Evolutionary conservation across 1,284 basidiomycete species (phyloP), one percentile per base, ranked within the genome.

Genomic region (Neolentinus lepideus): DNA sequence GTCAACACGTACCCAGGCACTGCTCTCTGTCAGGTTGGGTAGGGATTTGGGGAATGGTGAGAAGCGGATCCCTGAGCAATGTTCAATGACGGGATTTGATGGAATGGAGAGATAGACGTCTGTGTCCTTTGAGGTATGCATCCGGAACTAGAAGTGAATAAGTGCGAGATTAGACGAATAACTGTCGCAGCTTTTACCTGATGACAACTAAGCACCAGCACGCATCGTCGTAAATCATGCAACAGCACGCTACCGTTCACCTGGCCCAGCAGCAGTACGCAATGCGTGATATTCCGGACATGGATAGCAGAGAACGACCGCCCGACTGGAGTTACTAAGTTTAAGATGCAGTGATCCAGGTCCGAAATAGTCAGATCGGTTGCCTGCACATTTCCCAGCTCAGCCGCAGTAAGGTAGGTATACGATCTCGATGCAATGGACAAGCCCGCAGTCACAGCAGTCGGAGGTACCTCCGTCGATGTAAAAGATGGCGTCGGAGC

Each of bases 41-140:
- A 75, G 60, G 38, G 51, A 58, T 19, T 58, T 52, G 6, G 88
- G 87, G 64, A 89, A 91, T 0, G 66, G 59, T 1, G 78, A 71
- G 61, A 93, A 90, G 1, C 71, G 69, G 48, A 92, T 77, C 0
- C 63, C 60, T 0, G 72, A 71, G 62, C 83, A 90, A 58, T 85
- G 76, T 64, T 93, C 90, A 33, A 93, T 90, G 65, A 90, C 77
- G 0, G 90, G 89, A 55, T 84, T 81, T 1, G 88, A 90, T 6
- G 71, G 64, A 9, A 84, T 81, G 16, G 79, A 70, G 2, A 93
- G 75, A 59, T 85, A 82, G 2, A 91, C 78, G 47, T 82, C 79
- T 0, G 83, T 77, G 9, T 73, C 59, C 0, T 66, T 73, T 0
- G 88, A 90, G 6, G 76, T 74, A 63, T 93, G 91, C 79, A 93